Evolutionary conservation across 768 basidiomycete species (phyloP).

Genomic region (Pleurotus giganteus): DNA sequence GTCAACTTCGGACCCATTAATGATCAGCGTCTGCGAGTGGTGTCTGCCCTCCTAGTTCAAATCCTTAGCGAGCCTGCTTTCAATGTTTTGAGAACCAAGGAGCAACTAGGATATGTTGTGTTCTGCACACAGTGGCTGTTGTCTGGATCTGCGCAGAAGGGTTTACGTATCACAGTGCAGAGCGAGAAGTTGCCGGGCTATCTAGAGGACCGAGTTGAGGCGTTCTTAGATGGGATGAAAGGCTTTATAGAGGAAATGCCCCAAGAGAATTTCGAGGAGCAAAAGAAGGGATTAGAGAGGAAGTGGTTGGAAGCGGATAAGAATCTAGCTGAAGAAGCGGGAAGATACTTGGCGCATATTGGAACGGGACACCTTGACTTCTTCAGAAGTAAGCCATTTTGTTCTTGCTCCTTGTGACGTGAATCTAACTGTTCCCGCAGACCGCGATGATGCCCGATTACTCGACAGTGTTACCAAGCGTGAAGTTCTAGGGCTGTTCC

Average conservation of each 20-base stretch:
- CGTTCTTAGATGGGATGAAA: conserved; percentile 79
- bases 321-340: conserved; percentile 80
- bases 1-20: conserved; percentile 70
- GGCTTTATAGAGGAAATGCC: conserved; percentile 64
- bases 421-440: conserved; percentile 37
- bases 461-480: conserved; percentile 67
- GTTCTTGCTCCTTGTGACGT: background rate
- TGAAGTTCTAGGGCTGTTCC: conserved; percentile 73
- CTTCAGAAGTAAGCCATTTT: conserved; percentile 59
- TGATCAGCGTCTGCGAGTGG: conserved; percentile 64
- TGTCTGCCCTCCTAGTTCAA: conserved; percentile 70
- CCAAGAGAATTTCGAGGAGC: conserved; percentile 71
- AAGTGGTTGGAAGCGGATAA: conserved; percentile 86
- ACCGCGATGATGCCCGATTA: conserved; percentile 65
- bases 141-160: conserved; percentile 66
- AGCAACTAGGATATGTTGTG: conserved; percentile 95
- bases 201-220: conserved; percentile 86
- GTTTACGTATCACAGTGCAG: conserved; percentile 84
- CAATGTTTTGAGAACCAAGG: conserved; percentile 86
- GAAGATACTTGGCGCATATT: conserved; percentile 68
- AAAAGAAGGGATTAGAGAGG: conserved; percentile 73
- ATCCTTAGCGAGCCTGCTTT: conserved; percentile 92
- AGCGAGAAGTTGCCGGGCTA: conserved; percentile 79
- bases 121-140: conserved; percentile 55
- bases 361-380: conserved; percentile 86